A percentile compares a stretch with the other conserved stretches of the same genome.
Evolutionary conservation across 2,329 filamentous ascomycete species (phyloP).

Genomic region (Colletotrichum brevisporum): DNA sequence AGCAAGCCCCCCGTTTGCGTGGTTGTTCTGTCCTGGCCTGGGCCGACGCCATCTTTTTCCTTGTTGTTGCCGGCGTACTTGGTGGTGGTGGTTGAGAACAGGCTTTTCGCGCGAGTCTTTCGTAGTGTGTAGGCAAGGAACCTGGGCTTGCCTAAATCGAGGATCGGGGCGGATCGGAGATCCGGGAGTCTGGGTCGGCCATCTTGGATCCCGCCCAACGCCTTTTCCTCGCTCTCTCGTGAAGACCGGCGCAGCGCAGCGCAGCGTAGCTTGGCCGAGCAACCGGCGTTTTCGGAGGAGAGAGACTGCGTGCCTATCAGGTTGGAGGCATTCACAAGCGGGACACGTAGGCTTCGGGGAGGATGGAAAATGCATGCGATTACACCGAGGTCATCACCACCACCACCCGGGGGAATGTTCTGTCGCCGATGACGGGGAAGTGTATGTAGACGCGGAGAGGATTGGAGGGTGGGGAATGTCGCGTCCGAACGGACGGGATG

Average conservation of each 20-base stretch:
- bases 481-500: constrained; percentile 19
- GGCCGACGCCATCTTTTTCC: constrained; percentile 3
- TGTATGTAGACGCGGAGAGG: not conserved
- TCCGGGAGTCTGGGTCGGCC: constrained; percentile 15
- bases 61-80: not conserved
- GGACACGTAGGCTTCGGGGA: not conserved
- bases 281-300: constrained; percentile 1
- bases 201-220: too few species aligned
- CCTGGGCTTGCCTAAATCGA: not conserved
- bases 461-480: not conserved
- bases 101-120: too few species aligned
- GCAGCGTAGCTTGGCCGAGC: not conserved
- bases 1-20: too few species aligned
- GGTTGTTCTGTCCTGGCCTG: not conserved
- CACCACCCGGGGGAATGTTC: too few species aligned
- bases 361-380: not conserved
- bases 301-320: not conserved
- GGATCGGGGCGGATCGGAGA: constrained; percentile 30
- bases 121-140: too few species aligned
- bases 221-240: not conserved
- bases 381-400: not conserved
- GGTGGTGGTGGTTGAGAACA: too few species aligned
- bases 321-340: not conserved
- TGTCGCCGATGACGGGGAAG: constrained; percentile 8
- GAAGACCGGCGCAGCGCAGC: not conserved